Conservation (phyloP, 2,329 filamentous ascomycete genomes). For the Plenodomus lindquistii region DNA sequence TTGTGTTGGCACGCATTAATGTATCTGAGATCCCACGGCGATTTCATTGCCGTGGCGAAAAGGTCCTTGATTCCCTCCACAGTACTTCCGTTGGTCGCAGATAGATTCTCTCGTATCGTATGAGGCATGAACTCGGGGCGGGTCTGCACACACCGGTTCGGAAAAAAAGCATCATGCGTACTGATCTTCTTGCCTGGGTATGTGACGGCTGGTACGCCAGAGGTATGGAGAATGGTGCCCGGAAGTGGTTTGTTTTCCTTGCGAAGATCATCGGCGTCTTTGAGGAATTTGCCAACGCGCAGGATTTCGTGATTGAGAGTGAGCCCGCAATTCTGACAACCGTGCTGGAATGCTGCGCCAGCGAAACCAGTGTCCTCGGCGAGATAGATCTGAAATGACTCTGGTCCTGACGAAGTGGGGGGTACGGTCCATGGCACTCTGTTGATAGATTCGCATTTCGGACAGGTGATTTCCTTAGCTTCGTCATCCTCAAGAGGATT, state of each 20-base stretch:
- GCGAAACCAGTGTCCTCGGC: slow-evolving; percentile 61
- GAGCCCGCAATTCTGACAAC: slow-evolving; percentile 58
- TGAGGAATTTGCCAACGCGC: slow-evolving; percentile 63
- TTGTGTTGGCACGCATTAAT: slow-evolving; percentile 20
- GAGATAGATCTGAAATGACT: slow-evolving; percentile 38
- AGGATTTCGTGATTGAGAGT: slow-evolving; percentile 62
- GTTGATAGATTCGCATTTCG: slow-evolving; percentile 52
- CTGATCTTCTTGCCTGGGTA: slow-evolving; percentile 24
- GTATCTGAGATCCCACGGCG: slow-evolving; percentile 42
- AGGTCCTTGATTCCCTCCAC: slow-evolving; percentile 10
- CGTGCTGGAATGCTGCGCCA: slow-evolving; percentile 57
- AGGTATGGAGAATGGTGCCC: slow-evolving; percentile 65
- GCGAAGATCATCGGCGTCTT: slow-evolving; percentile 58
- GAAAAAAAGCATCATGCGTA: slow-evolving; percentile 20
- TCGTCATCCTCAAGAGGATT: slow-evolving; percentile 59
- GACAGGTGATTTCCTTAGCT: slow-evolving; percentile 59
- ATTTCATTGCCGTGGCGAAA: slow-evolving; percentile 11
- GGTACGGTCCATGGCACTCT: slow-evolving; percentile 63
- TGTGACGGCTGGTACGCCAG: slow-evolving; percentile 54
- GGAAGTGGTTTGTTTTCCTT: slow-evolving; percentile 61
- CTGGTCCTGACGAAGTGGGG: slow-evolving; percentile 16
- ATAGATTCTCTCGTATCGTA: slow-evolving; percentile 14
- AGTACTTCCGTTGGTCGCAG: background rate
- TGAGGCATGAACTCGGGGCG: slow-evolving; percentile 28
- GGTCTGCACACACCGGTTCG: slow-evolving; percentile 18